Conservation (phyloP, 2,329 filamentous ascomycete species). For the Pyrenochaeta sp. region DNA sequence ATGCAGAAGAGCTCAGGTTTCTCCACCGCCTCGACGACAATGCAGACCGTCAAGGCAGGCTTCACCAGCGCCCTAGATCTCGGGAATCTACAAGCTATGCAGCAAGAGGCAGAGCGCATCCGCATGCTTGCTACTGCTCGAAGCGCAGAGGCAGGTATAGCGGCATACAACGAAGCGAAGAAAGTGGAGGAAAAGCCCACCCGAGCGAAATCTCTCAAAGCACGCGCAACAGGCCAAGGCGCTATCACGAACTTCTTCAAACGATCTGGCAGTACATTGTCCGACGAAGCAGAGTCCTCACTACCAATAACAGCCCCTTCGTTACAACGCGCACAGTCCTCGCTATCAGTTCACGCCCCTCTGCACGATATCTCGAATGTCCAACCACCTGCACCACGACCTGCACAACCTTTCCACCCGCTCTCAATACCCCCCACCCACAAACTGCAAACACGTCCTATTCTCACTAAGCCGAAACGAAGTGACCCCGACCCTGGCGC, state of each 20-base stretch:
- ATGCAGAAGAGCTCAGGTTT: constrained; percentile 42
- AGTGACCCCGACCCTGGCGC: constrained; percentile 29
- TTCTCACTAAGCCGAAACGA: constrained; percentile 41
- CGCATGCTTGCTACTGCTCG: constrained; percentile 33
- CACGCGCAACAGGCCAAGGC: constrained; percentile 58
- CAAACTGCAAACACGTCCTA: constrained; percentile 46
- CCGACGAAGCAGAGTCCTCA: constrained; percentile 20
- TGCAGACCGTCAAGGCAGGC: constrained; percentile 32
- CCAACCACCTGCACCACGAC: constrained; percentile 11
- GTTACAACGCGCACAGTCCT: constrained; percentile 33
- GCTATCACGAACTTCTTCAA: constrained; percentile 63
- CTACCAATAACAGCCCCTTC: constrained; percentile 8
- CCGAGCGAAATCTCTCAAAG: constrained; percentile 38
- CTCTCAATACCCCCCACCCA: constrained; percentile 35
- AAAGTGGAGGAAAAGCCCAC: constrained; percentile 25
- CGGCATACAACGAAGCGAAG: constrained; percentile 38
- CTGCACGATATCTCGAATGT: constrained; percentile 48
- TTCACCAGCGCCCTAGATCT: constrained; percentile 51
- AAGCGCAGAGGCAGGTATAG: constrained; percentile 27
- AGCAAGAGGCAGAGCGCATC: constrained; percentile 47
- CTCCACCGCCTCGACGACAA: constrained; percentile 35
- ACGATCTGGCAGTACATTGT: constrained; percentile 32
- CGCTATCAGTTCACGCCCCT: constrained; percentile 21
- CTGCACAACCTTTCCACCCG: constrained; percentile 29
- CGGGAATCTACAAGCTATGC: constrained; percentile 46